These are phyloP conservation scores for Coffea humblotiana DNA, from an alignment of 305 asterid species.

Conservation along the genomic window DNA sequence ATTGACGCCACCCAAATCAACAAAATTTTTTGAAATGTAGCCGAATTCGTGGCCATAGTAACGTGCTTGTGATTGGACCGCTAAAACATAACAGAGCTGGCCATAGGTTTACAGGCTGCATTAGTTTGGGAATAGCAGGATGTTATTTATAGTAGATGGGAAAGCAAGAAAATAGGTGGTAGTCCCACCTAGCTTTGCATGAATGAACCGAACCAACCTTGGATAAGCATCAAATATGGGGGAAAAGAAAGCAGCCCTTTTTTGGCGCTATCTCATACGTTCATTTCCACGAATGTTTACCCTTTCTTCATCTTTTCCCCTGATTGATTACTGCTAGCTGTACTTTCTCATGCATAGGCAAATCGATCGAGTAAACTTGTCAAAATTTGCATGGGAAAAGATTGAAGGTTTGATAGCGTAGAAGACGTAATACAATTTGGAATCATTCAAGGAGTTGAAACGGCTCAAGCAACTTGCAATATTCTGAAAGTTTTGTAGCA, in stretches of 20 bases:
- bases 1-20: constrained; percentile 29
- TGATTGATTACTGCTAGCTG: neutral
- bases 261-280: neutral
- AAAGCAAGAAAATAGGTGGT: neutral
- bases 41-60: neutral
- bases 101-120: neutral
- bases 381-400: neutral
- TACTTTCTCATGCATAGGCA: neutral
- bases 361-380: neutral
- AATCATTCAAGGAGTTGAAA: neutral
- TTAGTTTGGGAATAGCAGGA: neutral
- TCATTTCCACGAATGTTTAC: neutral
- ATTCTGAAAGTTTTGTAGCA: neutral
- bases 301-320: neutral
- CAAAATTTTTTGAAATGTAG: neutral
- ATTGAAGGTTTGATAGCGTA: no score
- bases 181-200: neutral
- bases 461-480: neutral
- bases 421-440: neutral
- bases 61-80: neutral
- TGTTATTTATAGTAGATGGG: neutral
- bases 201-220: neutral
- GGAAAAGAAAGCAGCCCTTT: neutral
- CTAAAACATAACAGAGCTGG: neutral
- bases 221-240: constrained; percentile 1